Evolutionary conservation across 805 yeast species (phyloP), one percentile per base, ranked within the genome.

Genomic region (Hanseniaspora valbyensis): DNA sequence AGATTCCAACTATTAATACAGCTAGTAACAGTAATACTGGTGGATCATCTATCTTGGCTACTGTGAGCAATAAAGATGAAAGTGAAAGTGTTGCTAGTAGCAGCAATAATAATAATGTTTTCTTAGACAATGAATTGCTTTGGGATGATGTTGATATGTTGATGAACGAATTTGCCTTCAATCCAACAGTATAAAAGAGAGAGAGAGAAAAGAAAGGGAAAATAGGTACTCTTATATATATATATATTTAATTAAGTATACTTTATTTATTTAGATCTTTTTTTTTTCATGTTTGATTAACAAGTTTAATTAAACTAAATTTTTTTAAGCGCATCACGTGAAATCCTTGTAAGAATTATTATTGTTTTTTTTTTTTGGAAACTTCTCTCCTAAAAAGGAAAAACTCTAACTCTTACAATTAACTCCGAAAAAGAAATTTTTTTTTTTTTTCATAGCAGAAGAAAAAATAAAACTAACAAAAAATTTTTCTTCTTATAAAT

Each of bases 151-250:
- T 87, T 26, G 95, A 86, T 56, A 72, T 85, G 43, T 83, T 87
- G 52, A 85, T 87, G 95, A 85, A 83, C 60, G 95, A 86, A 60
- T 87, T 86, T 66, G 96, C 95, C 4, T 87, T 87, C 68, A 85
- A 83, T 56, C 79, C 86, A 3, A 59, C 64, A 10, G 57, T 61
- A 72, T 71, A 49, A 56, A 54, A 14, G 18, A 21, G 21, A 14
- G 18, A 19, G 14, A n/a, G n/a, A n/a, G n/a, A n/a, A n/a, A n/a
- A n/a, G n/a, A n/a, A n/a, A n/a, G n/a, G n/a, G n/a, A n/a, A n/a
- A n/a, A n/a, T n/a, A n/a, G n/a, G n/a, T n/a, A n/a, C n/a, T n/a
- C n/a, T n/a, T n/a, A n/a, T n/a, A n/a, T n/a, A n/a, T n/a, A n/a
- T n/a, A n/a, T n/a, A n/a, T n/a, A n/a, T n/a, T n/a, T n/a, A n/a